Evolutionary conservation across 1,284 basidiomycete species (phyloP), one percentile per base, ranked within the genome.

Genomic region (Schizophyllum commune): DNA sequence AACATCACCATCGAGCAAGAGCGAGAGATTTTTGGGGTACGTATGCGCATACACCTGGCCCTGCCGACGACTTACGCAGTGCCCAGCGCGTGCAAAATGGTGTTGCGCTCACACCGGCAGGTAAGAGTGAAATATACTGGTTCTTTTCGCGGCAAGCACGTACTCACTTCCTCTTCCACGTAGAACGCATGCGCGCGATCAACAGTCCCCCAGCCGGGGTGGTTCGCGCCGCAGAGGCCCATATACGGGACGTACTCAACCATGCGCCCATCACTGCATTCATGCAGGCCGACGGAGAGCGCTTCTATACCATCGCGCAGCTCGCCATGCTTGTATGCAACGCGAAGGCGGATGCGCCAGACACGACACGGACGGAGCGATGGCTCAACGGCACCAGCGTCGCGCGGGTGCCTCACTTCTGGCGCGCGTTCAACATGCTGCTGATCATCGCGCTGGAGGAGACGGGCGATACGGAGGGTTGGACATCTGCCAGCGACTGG

Each of bases 21-120:
- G 64, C 78, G 88, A 34, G 89, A 91, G 66, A 88, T 91, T 17
- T 91, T 91, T 73, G 84, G 87, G 72, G 86, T 84, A 63, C 56
- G 75, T 57, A 9, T 47, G 19, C 32, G 21, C 2, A 47, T 57
- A 39, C 5, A 32, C 19, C 1, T 55, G 11, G 27, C 19, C 5
- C 32, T 19, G n/a, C 32, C 32, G 5, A n/a, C 22, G 32, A 55
- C 1, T 22, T 2, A 51, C 47, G 8, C 60, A 15, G 6, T 65
- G 34, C 32, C 19, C 65, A 88, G 85, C 79, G 89, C 55, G 89
- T 91, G 3, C 89, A 91, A 73, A 75, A 90, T 1, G 88, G 89
- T 1, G 84, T 91, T 79, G 87, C 89, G 0, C 77, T 91, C n/a
- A 90, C 86, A 0, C 83, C 87, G 5, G 85, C 88, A 60, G 39